Conservation (phyloP, 2,329 filamentous ascomycete species). For the Colletotrichum higginsianum region DNA sequence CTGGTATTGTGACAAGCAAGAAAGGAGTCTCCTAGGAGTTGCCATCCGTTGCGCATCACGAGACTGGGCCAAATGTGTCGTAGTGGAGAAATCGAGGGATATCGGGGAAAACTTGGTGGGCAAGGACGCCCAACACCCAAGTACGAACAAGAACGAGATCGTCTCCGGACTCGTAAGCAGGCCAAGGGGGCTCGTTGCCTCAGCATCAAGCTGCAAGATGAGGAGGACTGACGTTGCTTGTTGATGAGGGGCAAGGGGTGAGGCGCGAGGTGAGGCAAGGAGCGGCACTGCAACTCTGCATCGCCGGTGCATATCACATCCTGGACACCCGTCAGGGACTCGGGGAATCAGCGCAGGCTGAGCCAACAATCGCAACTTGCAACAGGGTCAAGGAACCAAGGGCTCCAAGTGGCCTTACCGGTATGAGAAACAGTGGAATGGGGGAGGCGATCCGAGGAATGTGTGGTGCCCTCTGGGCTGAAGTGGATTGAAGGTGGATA, state of each 20-base stretch:
- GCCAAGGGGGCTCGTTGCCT: constrained; percentile 15
- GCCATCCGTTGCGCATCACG: constrained; percentile 6
- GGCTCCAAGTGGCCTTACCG: background rate
- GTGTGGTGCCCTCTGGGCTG: constrained; percentile 33
- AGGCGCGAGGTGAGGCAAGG: constrained; percentile 26
- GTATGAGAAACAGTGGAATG: constrained; percentile 35
- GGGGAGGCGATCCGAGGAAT: constrained; percentile 33
- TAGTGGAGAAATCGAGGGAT: constrained; percentile 12
- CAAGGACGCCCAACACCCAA: background rate
- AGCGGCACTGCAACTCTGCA: constrained; percentile 28
- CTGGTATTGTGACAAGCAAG: background rate
- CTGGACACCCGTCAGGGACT: constrained; percentile 2
- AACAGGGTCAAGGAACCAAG: constrained; percentile 1
- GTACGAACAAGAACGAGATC: constrained; percentile 22
- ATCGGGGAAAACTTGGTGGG: constrained; percentile 5
- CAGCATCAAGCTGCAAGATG: constrained; percentile 34
- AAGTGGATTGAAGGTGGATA: constrained; percentile 29
- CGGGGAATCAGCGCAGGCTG: constrained; percentile 12
- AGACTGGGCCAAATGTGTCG: constrained; percentile 17
- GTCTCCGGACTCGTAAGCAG: constrained; percentile 26
- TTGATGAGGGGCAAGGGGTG: constrained; percentile 13
- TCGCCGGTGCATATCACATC: constrained; percentile 24
- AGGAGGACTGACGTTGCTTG: constrained; percentile 35
- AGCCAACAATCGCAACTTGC: background rate
- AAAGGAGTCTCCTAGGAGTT: constrained; percentile 5